Evolutionary conservation across 306 rosid genomes (phyloP).

Genomic region (Lagenaria siceraria): DNA sequence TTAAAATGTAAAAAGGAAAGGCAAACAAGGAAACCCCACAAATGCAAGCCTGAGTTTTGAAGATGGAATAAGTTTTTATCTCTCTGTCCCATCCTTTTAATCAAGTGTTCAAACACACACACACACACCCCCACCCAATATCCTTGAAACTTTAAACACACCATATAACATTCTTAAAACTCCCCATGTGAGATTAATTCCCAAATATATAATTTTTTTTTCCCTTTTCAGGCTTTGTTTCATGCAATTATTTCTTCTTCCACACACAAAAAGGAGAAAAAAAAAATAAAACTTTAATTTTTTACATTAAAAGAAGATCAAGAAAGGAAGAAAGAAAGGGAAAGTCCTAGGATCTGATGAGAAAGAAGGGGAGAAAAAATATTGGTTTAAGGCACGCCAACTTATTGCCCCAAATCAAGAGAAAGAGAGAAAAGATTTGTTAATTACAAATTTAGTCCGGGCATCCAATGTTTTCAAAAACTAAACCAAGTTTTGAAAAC

Average conservation of each 20-base stretch:
- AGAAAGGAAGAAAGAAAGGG: constrained; percentile 12
- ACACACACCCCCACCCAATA: not conserved
- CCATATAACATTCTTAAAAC: not conserved
- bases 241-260: not conserved
- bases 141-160: constrained; percentile 2
- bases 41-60: constrained; percentile 13
- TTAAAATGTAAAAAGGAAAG: constrained; percentile 27
- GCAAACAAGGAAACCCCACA: constrained; percentile 25
- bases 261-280: not conserved
- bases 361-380: not conserved
- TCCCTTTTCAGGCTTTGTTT: not conserved
- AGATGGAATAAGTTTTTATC: constrained; percentile 22
- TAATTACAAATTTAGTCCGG: too few species aligned
- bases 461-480: too few species aligned
- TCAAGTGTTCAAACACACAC: constrained; percentile 3
- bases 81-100: constrained; percentile 3
- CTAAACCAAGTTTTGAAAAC: too few species aligned
- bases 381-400: constrained; percentile 62
- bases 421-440: constrained; percentile 7
- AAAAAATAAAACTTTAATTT: not conserved
- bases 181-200: not conserved
- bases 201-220: too few species aligned
- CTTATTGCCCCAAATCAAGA: constrained; percentile 88
- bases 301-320: too few species aligned
- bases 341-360: constrained; percentile 85